A percentile compares a stretch with the other conserved stretches of the same genome.
phyloP scores from a whole-genome alignment of 129 eudicot genomes.

The Logfia minima region DNA sequence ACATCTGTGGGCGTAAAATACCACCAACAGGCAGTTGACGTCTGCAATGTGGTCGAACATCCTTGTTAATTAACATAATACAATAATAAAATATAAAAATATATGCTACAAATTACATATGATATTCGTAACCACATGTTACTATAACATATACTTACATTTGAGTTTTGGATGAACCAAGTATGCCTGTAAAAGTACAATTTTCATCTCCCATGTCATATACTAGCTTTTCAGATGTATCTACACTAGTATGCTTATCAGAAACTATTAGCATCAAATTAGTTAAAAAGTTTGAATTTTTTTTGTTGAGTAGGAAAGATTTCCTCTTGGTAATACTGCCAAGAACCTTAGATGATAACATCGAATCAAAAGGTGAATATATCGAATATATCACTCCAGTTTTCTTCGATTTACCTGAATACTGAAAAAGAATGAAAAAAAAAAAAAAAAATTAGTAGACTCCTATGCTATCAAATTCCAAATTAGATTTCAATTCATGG shows the following conservation, averaged over 20 bases:
- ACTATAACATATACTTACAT: conserved; percentile 24
- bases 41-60: conserved; percentile 17
- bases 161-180: conserved; percentile 17
- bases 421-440: not conserved
- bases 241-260: conserved; percentile 18
- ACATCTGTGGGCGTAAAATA: conserved; percentile 9
- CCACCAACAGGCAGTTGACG: conserved; percentile 25
- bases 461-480: not conserved
- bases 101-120: not conserved
- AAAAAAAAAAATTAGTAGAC: not conserved
- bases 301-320: conserved; percentile 1
- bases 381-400: not conserved
- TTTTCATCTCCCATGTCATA: conserved; percentile 23
- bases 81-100: no score
- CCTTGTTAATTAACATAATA: not conserved
- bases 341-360: conserved; percentile 40
- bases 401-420: conserved; percentile 27
- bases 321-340: conserved; percentile 20
- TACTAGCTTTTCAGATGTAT: conserved; percentile 13
- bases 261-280: conserved; percentile 23
- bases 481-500: not conserved
- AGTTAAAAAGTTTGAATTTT: conserved; percentile 16
- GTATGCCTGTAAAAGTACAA: not conserved
- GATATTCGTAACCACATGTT: not conserved
- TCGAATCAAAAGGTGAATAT: conserved; percentile 1